Evolutionary conservation across 148 eudicot genomes (phyloP).

Genomic region (Amaranthus hypochondriacus): DNA sequence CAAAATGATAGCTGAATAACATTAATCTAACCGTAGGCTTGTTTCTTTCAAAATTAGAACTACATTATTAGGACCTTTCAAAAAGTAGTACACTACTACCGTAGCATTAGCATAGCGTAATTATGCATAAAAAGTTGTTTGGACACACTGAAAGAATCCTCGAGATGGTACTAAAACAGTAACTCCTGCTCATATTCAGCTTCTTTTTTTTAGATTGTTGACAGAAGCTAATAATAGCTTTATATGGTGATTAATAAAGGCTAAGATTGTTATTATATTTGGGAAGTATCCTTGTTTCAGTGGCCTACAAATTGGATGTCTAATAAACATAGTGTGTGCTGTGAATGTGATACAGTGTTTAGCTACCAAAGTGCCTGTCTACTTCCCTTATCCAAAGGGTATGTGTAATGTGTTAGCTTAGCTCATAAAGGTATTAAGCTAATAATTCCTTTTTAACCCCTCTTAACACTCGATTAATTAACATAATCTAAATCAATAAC

Average conservation of each 20-base stretch:
- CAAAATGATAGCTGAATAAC: no score
- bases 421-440: background rate
- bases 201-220: background rate
- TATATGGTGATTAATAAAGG: slow-evolving; percentile 13
- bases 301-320: slow-evolving; percentile 6
- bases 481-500: background rate
- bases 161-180: background rate
- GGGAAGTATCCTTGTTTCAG: background rate
- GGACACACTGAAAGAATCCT: background rate
- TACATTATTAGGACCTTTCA: no score
- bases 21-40: background rate
- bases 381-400: background rate
- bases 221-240: background rate
- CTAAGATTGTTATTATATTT: slow-evolving; percentile 15
- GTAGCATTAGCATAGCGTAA: background rate
- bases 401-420: background rate
- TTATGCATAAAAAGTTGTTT: background rate
- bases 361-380: background rate
- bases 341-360: background rate
- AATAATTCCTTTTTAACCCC: background rate
- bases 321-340: background rate
- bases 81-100: background rate
- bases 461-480: background rate
- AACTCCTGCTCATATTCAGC: background rate
- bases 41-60: background rate